Evolutionary conservation across 345 rosid species (phyloP).

Genomic region (Arabidopsis thaliana): DNA sequence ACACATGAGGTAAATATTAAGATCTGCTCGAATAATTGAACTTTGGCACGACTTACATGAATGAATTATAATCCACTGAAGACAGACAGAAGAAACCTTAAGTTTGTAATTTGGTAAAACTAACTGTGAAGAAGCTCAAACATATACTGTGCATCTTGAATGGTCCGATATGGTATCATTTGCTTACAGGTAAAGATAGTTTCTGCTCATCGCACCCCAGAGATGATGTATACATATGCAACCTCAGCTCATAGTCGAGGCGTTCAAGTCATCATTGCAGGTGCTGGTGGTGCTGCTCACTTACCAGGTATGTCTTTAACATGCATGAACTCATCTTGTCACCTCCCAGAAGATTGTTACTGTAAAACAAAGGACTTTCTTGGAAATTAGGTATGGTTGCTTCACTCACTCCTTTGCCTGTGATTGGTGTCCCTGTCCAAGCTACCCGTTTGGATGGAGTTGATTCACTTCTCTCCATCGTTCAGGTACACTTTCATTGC

Average conservation of each 20-base stretch:
- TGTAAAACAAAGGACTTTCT: background rate
- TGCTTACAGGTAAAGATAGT: constrained; percentile 71
- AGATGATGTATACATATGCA: constrained; percentile 87
- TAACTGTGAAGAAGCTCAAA: constrained; percentile 25
- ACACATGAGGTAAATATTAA: constrained; percentile 65
- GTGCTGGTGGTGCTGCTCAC: constrained; percentile 99
- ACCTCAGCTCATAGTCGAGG: constrained; percentile 71
- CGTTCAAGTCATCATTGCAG: constrained; percentile 84
- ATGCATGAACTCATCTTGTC: constrained; percentile 13
- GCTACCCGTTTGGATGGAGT: constrained; percentile 84
- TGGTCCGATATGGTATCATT: background rate
- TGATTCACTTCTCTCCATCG: constrained; percentile 93
- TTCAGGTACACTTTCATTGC: constrained; percentile 63
- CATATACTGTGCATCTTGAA: background rate
- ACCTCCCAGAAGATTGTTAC: background rate
- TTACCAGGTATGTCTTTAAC: constrained; percentile 68
- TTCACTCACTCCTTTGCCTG: constrained; percentile 89
- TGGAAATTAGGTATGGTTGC: constrained; percentile 83
- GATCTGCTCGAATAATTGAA: constrained; percentile 12
- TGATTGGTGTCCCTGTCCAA: constrained; percentile 91
- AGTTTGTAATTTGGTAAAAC: background rate
- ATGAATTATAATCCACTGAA: background rate
- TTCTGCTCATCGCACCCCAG: constrained; percentile 94
- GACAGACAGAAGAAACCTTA: background rate
- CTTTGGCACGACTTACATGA: background rate